These are phyloP conservation scores for Ilex paraguariensis DNA, from an alignment of 305 asterid species.

Conservation along the genomic window DNA sequence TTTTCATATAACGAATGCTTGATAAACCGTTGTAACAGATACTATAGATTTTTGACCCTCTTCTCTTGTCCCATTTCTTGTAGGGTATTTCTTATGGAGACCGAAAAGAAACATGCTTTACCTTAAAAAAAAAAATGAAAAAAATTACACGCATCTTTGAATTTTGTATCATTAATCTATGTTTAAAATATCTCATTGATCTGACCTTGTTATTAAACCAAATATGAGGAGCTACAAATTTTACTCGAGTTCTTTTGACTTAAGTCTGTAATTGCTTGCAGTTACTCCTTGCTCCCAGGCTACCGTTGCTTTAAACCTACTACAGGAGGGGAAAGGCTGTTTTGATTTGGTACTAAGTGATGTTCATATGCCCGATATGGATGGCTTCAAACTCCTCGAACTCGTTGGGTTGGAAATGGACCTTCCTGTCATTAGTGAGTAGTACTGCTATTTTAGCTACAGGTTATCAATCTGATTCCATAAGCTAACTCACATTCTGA, in stretches of 20 bases:
- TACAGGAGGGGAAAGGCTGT: slow-evolving; percentile 69
- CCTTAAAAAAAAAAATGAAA: too few relatives aligned
- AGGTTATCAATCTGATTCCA: slow-evolving; percentile 5
- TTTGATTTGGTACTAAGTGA: slow-evolving; percentile 78
- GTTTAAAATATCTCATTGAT: too few relatives aligned
- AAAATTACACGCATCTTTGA: too few relatives aligned
- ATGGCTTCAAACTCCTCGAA: slow-evolving; percentile 88
- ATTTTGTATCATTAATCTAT: too few relatives aligned
- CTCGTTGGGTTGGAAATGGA: slow-evolving; percentile 84
- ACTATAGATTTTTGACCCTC: too few relatives aligned
- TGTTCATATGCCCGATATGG: slow-evolving; percentile 96
- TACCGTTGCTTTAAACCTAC: slow-evolving; percentile 51
- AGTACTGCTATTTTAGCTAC: slow-evolving; percentile 11
- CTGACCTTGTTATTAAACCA: too few relatives aligned
- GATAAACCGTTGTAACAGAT: too few relatives aligned
- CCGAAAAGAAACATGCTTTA: too few relatives aligned
- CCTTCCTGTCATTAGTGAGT: slow-evolving; percentile 91
- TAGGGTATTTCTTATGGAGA: too few relatives aligned
- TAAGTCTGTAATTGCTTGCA: slow-evolving; percentile 26
- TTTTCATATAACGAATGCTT: too few relatives aligned
- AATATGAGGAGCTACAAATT: too few relatives aligned
- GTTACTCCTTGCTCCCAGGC: slow-evolving; percentile 79
- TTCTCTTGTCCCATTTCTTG: too few relatives aligned
- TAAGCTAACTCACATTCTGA: slow-evolving; percentile 17
- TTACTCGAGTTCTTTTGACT: not conserved